Conservation (phyloP, 805 yeast species). For the Saccharomycodes ludwigii region DNA sequence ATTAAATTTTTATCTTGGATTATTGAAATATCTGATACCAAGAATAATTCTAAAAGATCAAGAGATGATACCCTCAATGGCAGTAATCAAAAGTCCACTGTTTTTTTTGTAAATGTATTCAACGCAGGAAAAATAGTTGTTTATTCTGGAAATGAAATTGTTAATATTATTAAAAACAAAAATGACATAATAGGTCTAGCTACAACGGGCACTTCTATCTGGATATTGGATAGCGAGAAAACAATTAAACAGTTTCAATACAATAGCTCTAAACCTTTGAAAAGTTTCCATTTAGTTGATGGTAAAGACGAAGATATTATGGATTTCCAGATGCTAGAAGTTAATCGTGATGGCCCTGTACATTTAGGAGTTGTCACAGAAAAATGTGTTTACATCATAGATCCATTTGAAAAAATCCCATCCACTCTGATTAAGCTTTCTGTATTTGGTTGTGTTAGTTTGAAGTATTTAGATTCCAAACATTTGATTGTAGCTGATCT, state of each 20-base stretch:
- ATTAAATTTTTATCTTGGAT: slow-evolving; percentile 17
- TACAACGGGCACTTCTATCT: slow-evolving; percentile 23
- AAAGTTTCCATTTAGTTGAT: slow-evolving; percentile 23
- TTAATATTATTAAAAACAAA: slow-evolving; percentile 24
- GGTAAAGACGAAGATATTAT: slow-evolving; percentile 21
- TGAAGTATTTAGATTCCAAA: slow-evolving; percentile 12
- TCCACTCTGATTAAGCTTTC: slow-evolving; percentile 14
- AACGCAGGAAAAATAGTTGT: slow-evolving; percentile 20
- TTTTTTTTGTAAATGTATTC: slow-evolving; percentile 20
- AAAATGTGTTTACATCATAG: slow-evolving; percentile 47
- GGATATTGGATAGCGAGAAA: slow-evolving; percentile 22
- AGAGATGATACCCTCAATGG: too few relatives aligned
- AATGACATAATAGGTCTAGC: slow-evolving; percentile 25
- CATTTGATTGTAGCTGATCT: slow-evolving; percentile 13
- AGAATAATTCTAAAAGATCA: too few relatives aligned
- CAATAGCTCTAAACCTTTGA: slow-evolving; percentile 22
- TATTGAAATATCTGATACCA: not conserved
- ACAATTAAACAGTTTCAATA: slow-evolving; percentile 22
- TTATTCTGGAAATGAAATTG: slow-evolving; percentile 24
- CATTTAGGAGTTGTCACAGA: slow-evolving; percentile 20
- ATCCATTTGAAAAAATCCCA: slow-evolving; percentile 35
- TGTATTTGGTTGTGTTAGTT: slow-evolving; percentile 11
- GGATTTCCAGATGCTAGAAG: slow-evolving; percentile 17
- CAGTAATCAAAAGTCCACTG: too few relatives aligned
- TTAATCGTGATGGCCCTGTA: slow-evolving; percentile 10